Evolutionary conservation across 2,329 filamentous ascomycete species (phyloP).

Genomic region (Cryphonectria carpinicola): DNA sequence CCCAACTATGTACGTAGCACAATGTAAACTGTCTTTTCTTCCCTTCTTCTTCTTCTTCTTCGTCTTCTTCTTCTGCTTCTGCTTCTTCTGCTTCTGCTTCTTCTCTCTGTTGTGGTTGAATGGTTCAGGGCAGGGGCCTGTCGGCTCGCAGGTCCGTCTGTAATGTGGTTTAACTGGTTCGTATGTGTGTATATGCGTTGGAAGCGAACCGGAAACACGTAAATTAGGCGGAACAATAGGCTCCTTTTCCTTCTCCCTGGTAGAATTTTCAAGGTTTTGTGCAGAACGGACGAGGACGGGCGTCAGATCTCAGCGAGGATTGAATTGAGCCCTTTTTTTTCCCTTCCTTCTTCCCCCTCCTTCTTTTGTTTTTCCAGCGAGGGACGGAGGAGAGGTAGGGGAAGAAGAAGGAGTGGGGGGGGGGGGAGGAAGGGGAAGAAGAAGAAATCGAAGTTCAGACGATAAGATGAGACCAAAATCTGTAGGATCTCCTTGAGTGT

Average conservation of each 20-base stretch:
- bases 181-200: background rate
- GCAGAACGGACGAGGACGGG: background rate
- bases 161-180: background rate
- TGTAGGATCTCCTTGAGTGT: constrained; percentile 21
- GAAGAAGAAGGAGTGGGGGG: too few relatives aligned
- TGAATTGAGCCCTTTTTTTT: background rate
- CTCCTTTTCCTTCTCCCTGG: background rate
- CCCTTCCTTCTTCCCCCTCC: too few relatives aligned
- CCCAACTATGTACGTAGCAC: background rate
- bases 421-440: too few relatives aligned
- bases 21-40: background rate
- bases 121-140: background rate
- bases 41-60: background rate
- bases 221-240: background rate
- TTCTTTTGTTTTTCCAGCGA: too few relatives aligned
- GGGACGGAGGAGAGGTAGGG: too few relatives aligned
- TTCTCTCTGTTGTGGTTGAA: too few relatives aligned
- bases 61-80: background rate
- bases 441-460: background rate
- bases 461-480: background rate
- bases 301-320: background rate
- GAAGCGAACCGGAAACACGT: background rate
- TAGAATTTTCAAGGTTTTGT: background rate
- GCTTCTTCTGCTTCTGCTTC: too few relatives aligned
- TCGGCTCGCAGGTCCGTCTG: constrained; percentile 10